These are phyloP conservation scores for Skeletonema marinoi DNA, from an alignment of 108 stramenopile species.

Conservation along the genomic window DNA sequence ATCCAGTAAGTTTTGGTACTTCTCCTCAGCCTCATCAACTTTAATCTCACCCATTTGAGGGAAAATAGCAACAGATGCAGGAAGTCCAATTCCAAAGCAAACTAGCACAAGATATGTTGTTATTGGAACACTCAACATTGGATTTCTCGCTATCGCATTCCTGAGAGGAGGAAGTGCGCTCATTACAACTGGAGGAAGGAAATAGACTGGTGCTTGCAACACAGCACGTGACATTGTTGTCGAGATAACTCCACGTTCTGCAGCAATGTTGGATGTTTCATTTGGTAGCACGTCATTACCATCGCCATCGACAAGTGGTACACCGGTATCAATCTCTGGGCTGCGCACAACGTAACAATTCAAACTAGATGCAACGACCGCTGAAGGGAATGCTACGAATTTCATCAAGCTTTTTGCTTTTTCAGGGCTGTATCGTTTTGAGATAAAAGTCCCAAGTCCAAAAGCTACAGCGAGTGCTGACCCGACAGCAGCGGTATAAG, in stretches of 20 bases:
- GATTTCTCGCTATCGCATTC: constrained; percentile 40
- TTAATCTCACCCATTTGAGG: constrained; percentile 78
- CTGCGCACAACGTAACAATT: constrained; percentile 90
- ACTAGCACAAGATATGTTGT: constrained; percentile 79
- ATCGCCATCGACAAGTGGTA: constrained; percentile 62
- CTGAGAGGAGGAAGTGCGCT: constrained; percentile 41
- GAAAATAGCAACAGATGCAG: constrained; percentile 83
- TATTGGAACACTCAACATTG: constrained; percentile 68
- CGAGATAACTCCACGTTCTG: constrained; percentile 72
- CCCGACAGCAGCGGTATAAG: constrained; percentile 84
- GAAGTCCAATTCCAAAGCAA: constrained; percentile 85
- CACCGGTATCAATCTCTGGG: constrained; percentile 83
- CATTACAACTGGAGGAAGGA: constrained; percentile 78
- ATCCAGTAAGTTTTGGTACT: constrained; percentile 42
- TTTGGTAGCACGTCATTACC: constrained; percentile 52
- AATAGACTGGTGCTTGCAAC: constrained; percentile 85
- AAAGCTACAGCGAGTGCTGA: constrained; percentile 84
- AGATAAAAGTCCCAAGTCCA: constrained; percentile 75
- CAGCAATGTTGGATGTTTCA: constrained; percentile 64
- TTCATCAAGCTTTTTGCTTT: constrained; percentile 71
- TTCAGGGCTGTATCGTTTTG: constrained; percentile 54
- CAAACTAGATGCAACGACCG: constrained; percentile 77
- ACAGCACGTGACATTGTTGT: constrained; percentile 80
- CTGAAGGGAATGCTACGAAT: constrained; percentile 85
- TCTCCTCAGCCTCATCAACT: constrained; percentile 68